Conservation (phyloP, 2,329 filamentous ascomycete genomes). For the Aciculosporium take region DNA sequence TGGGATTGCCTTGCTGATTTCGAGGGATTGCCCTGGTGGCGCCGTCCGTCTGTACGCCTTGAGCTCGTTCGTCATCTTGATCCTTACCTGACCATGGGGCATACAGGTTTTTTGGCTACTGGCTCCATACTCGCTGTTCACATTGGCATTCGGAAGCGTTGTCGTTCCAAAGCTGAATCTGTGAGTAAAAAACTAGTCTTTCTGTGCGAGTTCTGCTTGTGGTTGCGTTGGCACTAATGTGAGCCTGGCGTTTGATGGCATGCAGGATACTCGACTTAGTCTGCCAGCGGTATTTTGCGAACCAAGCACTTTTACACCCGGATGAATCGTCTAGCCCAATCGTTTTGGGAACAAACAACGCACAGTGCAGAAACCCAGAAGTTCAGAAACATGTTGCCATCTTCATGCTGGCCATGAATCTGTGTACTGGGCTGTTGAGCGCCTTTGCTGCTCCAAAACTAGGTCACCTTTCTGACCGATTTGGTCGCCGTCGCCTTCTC, state of each 20-base stretch:
- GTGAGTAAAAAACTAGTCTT: slow-evolving; percentile 22
- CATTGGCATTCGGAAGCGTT: slow-evolving; percentile 72
- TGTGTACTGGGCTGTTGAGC: slow-evolving; percentile 63
- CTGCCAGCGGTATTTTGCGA: slow-evolving; percentile 68
- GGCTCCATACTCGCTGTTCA: slow-evolving; percentile 65
- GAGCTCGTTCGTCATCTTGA: slow-evolving; percentile 11
- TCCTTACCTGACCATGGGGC: slow-evolving; percentile 10
- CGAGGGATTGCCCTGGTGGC: slow-evolving; percentile 46
- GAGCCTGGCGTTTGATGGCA: no score
- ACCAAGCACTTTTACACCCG: slow-evolving; percentile 45
- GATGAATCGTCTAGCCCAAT: slow-evolving; percentile 31
- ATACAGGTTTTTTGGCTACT: slow-evolving; percentile 68
- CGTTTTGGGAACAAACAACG: slow-evolving; percentile 54
- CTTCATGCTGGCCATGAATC: slow-evolving; percentile 62
- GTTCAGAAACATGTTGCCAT: slow-evolving; percentile 64
- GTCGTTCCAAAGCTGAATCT: slow-evolving; percentile 80
- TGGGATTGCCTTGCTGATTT: slow-evolving; percentile 46
- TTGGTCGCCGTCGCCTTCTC: slow-evolving; percentile 65
- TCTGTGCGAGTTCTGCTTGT: not conserved
- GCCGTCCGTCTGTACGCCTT: slow-evolving; percentile 39
- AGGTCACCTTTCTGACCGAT: slow-evolving; percentile 73
- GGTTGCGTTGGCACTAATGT: not conserved
- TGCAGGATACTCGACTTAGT: slow-evolving; percentile 60
- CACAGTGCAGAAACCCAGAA: slow-evolving; percentile 65
- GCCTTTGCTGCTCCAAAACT: slow-evolving; percentile 72